Evolutionary conservation across 2,329 filamentous ascomycete species (phyloP).

Genomic region (Colletotrichum sp.): DNA sequence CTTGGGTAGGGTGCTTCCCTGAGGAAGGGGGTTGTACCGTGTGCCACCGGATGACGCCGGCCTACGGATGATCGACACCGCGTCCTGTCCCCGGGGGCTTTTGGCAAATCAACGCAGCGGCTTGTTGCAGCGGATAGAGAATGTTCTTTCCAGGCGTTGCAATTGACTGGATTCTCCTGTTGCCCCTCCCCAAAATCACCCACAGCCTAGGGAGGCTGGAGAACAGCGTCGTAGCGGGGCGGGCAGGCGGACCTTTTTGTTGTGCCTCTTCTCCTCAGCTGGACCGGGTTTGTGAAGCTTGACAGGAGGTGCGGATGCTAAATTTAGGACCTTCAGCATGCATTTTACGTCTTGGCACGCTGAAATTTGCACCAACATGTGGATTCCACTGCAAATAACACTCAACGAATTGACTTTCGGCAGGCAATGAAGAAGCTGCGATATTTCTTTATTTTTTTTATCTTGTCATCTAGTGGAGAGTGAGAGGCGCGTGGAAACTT

Average conservation of each 20-base stretch:
- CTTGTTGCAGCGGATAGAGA: background rate
- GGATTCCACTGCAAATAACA: background rate
- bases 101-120: background rate
- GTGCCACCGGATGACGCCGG: background rate
- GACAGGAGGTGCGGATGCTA: conserved; percentile 7
- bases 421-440: background rate
- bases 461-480: background rate
- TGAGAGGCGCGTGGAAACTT: background rate
- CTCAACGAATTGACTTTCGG: background rate
- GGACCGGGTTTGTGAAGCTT: background rate
- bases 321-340: conserved; percentile 9
- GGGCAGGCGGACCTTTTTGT: background rate
- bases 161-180: background rate
- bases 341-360: background rate
- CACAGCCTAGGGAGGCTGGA: background rate
- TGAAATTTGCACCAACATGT: background rate
- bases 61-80: conserved; percentile 14
- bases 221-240: background rate
- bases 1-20: background rate
- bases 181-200: background rate
- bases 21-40: background rate
- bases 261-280: background rate
- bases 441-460: background rate
- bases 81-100: background rate
- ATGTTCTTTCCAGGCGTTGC: background rate